A percentile compares a stretch with the other conserved stretches of the same genome.
Conservation (phyloP, 176 grass and related monocot genomes). For the Bolboschoenus planiculmis region DNA sequence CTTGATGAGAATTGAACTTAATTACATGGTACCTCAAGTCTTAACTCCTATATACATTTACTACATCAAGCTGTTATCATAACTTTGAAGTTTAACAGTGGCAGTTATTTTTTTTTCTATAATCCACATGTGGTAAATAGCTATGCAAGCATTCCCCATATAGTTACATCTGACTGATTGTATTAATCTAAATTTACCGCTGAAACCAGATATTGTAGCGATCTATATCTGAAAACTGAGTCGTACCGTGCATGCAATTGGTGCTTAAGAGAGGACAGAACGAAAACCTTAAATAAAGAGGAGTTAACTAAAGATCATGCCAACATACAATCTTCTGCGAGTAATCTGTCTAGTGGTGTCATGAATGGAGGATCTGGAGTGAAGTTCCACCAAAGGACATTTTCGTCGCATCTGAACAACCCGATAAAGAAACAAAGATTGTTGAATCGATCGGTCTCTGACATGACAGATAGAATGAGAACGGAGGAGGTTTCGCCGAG, state of each 20-base stretch:
- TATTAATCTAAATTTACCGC: neutral
- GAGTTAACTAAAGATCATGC: conserved; percentile 14
- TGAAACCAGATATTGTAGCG: conserved; percentile 71
- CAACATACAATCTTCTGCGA: conserved; percentile 11
- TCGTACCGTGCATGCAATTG: conserved; percentile 80
- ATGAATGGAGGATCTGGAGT: neutral
- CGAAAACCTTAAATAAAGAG: conserved; percentile 26
- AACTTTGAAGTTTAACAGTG: neutral
- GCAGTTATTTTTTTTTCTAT: neutral
- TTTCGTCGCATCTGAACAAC: conserved; percentile 47
- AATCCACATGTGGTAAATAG: conserved; percentile 37
- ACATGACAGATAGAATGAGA: conserved; percentile 40
- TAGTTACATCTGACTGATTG: neutral
- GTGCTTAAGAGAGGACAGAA: conserved; percentile 55
- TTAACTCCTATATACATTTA: neutral
- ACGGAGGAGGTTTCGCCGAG: conserved; percentile 28
- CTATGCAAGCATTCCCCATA: neutral
- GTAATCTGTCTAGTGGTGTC: neutral
- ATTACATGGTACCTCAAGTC: neutral
- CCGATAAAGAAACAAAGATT: conserved; percentile 82
- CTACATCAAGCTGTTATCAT: neutral
- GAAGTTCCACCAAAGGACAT: conserved; percentile 48
- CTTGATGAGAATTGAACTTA: neutral
- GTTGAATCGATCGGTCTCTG: conserved; percentile 60
- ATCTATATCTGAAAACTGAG: conserved; percentile 74